These are phyloP conservation scores for Wickerhamomyces sydowiorum DNA, from an alignment of 805 yeast species.

Conservation along the genomic window DNA sequence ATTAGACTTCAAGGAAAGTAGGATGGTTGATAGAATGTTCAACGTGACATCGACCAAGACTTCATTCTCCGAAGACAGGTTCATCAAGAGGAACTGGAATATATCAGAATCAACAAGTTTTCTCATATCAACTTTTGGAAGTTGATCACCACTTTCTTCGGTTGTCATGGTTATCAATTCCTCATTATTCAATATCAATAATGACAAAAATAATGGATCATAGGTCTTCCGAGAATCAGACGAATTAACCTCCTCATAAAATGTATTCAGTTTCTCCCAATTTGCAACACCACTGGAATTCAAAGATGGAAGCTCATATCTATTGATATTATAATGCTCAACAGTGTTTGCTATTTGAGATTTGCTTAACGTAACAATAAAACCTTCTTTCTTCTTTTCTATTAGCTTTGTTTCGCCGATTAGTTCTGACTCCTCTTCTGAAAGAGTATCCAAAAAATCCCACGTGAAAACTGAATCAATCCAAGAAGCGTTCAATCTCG, in stretches of 20 bases:
- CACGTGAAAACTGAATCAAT: constrained; percentile 54
- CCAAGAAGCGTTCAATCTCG: constrained; percentile 53
- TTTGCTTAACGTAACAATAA: constrained; percentile 47
- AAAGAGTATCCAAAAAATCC: constrained; percentile 46
- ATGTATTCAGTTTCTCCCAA: constrained; percentile 26
- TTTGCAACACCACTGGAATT: constrained; percentile 6
- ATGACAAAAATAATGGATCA: constrained; percentile 66
- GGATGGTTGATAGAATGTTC: constrained; percentile 38
- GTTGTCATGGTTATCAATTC: constrained; percentile 43
- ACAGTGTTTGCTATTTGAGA: constrained; percentile 44
- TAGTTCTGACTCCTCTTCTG: constrained; percentile 37
- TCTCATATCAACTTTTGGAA: constrained; percentile 42
- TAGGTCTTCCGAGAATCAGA: constrained; percentile 32
- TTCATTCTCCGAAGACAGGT: constrained; percentile 33
- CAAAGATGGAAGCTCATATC: constrained; percentile 24
- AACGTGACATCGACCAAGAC: constrained; percentile 31
- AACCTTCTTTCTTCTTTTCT: constrained; percentile 38
- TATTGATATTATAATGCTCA: constrained; percentile 25
- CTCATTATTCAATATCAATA: constrained; percentile 56
- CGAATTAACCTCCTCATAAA: constrained; percentile 20
- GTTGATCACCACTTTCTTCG: constrained; percentile 23
- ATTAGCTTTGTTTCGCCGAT: constrained; percentile 43
- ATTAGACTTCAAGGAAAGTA: constrained; percentile 35
- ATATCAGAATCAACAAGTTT: constrained; percentile 52
- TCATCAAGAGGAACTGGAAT: constrained; percentile 43